Evolutionary conservation across 345 rosid species (phyloP).

Genomic region (Diplotaxis tenuifolia): DNA sequence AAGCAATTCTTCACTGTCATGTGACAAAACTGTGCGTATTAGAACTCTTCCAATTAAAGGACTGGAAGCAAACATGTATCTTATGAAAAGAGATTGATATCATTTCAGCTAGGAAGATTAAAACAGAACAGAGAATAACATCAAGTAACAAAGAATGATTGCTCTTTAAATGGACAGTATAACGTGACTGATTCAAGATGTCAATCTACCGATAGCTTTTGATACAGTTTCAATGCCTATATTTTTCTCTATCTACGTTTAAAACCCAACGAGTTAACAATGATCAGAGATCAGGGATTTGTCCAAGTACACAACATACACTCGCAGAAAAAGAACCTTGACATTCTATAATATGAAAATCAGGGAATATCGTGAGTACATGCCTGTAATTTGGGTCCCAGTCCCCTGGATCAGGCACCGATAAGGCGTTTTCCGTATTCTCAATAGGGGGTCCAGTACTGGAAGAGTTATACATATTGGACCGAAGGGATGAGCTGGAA

Average conservation of each 20-base stretch:
- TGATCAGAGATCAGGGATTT: slow-evolving; percentile 14
- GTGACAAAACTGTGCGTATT: slow-evolving; percentile 18
- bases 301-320: slow-evolving; percentile 6
- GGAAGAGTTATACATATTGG: slow-evolving; percentile 43
- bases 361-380: slow-evolving; percentile 21
- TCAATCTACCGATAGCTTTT: neutral
- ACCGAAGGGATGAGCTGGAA: slow-evolving; percentile 47
- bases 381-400: slow-evolving; percentile 99
- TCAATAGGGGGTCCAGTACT: slow-evolving; percentile 48
- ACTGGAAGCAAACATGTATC: slow-evolving; percentile 3
- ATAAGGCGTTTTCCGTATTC: slow-evolving; percentile 49
- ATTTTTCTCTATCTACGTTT: neutral
- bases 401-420: slow-evolving; percentile 89
- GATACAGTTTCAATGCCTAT: neutral
- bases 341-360: neutral
- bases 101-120: neutral
- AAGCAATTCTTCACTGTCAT: slow-evolving; percentile 77
- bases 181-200: neutral
- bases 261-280: slow-evolving; percentile 11
- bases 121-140: slow-evolving; percentile 9
- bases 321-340: slow-evolving; percentile 2
- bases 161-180: slow-evolving; percentile 1
- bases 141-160: slow-evolving; percentile 10
- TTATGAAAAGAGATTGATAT: neutral
- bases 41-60: slow-evolving; percentile 6